Evolutionary conservation across 371 early-diverging fungal genomes (phyloP).

Genomic region (Mucor racemosus): DNA sequence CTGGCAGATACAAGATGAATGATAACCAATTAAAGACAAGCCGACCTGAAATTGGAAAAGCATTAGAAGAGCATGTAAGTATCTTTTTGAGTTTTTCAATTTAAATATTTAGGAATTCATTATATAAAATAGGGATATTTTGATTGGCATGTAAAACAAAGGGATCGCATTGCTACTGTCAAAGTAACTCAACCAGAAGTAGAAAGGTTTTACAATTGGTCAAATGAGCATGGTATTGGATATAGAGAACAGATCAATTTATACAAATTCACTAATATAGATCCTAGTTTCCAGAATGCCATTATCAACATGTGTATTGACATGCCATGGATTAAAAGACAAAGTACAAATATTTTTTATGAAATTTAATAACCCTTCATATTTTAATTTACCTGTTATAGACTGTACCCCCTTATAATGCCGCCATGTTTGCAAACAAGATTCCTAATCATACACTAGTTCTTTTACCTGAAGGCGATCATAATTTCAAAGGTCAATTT

Average conservation of each 20-base stretch:
- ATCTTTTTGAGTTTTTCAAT: neutral
- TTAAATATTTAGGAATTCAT: neutral
- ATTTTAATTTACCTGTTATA: slow-evolving; percentile 22
- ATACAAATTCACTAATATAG: too few relatives aligned
- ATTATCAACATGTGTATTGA: slow-evolving; percentile 58
- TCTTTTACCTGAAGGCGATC: slow-evolving; percentile 61
- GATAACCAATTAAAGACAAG: slow-evolving; percentile 37
- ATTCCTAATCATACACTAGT: slow-evolving; percentile 57
- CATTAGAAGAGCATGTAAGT: slow-evolving; percentile 34
- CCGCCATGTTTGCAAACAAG: slow-evolving; percentile 55
- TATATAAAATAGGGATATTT: slow-evolving; percentile 40
- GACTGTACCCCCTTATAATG: slow-evolving; percentile 64
- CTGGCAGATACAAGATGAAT: slow-evolving; percentile 62
- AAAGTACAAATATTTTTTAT: slow-evolving; percentile 33
- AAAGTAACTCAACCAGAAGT: slow-evolving; percentile 48
- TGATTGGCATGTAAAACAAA: slow-evolving; percentile 44
- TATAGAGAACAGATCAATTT: neutral
- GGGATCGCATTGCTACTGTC: slow-evolving; percentile 35
- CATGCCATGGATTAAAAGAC: slow-evolving; percentile 64
- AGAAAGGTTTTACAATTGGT: slow-evolving; percentile 40
- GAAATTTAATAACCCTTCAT: slow-evolving; percentile 9
- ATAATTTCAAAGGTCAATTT: slow-evolving; percentile 55
- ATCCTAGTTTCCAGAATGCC: slow-evolving; percentile 53
- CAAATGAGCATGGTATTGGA: slow-evolving; percentile 45
- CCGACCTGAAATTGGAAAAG: slow-evolving; percentile 39